phyloP scores from a whole-genome alignment of 495 filamentous ascomycete genomes.

The Xylaria nigripes region DNA sequence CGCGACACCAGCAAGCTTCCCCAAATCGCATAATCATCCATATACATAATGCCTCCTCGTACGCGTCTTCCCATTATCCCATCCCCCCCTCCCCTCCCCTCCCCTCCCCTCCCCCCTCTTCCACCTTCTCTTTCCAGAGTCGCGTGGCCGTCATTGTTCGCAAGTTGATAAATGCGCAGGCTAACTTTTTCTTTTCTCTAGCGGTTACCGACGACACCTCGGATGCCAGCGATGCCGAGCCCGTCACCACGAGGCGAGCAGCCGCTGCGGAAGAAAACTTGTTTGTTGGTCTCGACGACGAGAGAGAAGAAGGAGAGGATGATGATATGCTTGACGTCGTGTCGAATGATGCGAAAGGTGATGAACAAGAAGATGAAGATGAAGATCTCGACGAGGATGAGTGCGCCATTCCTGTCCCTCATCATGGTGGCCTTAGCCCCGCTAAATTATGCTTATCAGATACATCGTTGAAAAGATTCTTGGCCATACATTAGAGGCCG shows the following conservation, averaged over 20 bases:
- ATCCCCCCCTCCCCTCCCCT: background rate
- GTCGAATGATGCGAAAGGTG: conserved; percentile 18
- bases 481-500: conserved; percentile 41
- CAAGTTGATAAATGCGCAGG: background rate
- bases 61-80: conserved; percentile 10
- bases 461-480: conserved; percentile 53
- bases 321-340: conserved; percentile 12
- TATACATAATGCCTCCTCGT: conserved; percentile 22
- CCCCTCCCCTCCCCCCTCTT: background rate
- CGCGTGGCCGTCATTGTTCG: background rate
- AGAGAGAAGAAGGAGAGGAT: conserved; percentile 17
- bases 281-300: background rate
- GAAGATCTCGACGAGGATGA: conserved; percentile 36
- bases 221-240: conserved; percentile 19
- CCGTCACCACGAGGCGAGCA: conserved; percentile 13
- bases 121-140: background rate
- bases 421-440: background rate
- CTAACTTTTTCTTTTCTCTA: conserved; percentile 1
- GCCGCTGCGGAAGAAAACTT: background rate
- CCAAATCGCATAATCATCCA: background rate
- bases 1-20: background rate
- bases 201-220: conserved; percentile 36
- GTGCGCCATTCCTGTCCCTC: conserved; percentile 20
- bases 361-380: conserved; percentile 31
- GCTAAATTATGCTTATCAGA: conserved; percentile 19